A percentile compares a stretch with the other conserved stretches of the same genome.
Conservation (phyloP, 2,329 filamentous ascomycete genomes). For the Neonectria ditissima region DNA sequence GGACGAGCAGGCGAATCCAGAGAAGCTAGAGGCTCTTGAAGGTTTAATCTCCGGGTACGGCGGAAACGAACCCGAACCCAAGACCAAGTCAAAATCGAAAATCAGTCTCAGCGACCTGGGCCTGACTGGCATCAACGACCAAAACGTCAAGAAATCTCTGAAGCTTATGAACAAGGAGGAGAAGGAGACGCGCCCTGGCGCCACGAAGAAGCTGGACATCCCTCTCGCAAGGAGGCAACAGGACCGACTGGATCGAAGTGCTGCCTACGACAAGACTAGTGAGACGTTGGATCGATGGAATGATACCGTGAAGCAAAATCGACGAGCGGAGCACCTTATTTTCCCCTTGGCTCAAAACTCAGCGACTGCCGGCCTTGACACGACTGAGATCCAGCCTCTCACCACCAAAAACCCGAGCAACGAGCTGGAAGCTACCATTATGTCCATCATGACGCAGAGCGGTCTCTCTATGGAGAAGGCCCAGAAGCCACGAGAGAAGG, state of each 20-base stretch:
- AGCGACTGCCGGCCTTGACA: conserved; percentile 69
- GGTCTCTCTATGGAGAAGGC: conserved; percentile 71
- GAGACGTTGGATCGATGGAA: conserved; percentile 92
- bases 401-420: conserved; percentile 74
- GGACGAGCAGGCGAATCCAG: conserved; percentile 59
- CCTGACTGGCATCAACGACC: conserved; percentile 77
- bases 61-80: conserved; percentile 63
- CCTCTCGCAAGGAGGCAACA: conserved; percentile 89
- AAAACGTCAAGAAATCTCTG: conserved; percentile 80
- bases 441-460: conserved; percentile 90
- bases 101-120: conserved; percentile 81
- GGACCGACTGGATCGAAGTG: conserved; percentile 82
- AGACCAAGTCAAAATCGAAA: conserved; percentile 68
- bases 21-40: conserved; percentile 73
- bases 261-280: conserved; percentile 90
- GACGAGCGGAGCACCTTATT: conserved; percentile 87
- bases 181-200: conserved; percentile 60
- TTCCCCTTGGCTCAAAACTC: conserved; percentile 86
- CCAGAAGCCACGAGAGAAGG: conserved; percentile 65
- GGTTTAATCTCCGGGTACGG: conserved; percentile 76
- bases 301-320: conserved; percentile 94
- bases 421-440: conserved; percentile 86
- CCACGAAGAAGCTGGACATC: conserved; percentile 78
- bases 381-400: conserved; percentile 73
- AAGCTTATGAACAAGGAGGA: conserved; percentile 78